Conservation (phyloP, 169 alveolate species). For the Miamiensis avidus region DNA sequence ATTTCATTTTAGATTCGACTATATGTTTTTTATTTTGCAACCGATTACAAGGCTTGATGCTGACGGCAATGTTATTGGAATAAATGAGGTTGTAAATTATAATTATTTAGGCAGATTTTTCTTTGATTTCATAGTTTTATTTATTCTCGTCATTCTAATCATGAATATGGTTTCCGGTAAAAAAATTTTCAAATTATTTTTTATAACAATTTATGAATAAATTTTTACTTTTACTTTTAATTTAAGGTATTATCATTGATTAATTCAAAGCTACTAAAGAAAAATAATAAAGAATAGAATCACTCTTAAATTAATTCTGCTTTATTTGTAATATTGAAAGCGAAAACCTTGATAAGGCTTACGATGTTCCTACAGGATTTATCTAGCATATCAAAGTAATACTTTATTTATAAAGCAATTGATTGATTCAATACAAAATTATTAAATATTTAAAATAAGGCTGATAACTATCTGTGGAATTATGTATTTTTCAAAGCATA, state of each 20-base stretch:
- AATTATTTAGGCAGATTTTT: constrained; percentile 34
- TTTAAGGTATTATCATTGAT: constrained; percentile 51
- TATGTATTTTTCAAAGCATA: constrained; percentile 44
- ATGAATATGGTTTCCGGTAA: constrained; percentile 51
- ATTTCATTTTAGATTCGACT: constrained; percentile 19
- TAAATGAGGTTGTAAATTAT: constrained; percentile 7
- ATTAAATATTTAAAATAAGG: background rate
- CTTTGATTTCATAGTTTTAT: constrained; percentile 32
- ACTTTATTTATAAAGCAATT: background rate
- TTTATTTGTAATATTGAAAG: constrained; percentile 41
- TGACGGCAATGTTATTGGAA: background rate
- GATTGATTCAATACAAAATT: too few species aligned
- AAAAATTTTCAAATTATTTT: background rate
- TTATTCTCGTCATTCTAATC: constrained; percentile 34
- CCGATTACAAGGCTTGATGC: background rate
- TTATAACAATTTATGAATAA: background rate
- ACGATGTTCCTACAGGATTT: constrained; percentile 25
- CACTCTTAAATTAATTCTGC: constrained; percentile 15
- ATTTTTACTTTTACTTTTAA: too few species aligned
- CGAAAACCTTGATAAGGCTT: constrained; percentile 37
- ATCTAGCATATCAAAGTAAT: constrained; percentile 30
- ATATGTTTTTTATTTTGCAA: constrained; percentile 8
- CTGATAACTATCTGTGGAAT: constrained; percentile 49
- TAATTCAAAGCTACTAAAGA: constrained; percentile 41
- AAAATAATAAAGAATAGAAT: constrained; percentile 19